These are phyloP conservation scores for Ettlia oleoabundans DNA, from an alignment of 139 green algal genomes.

Conservation along the genomic window DNA sequence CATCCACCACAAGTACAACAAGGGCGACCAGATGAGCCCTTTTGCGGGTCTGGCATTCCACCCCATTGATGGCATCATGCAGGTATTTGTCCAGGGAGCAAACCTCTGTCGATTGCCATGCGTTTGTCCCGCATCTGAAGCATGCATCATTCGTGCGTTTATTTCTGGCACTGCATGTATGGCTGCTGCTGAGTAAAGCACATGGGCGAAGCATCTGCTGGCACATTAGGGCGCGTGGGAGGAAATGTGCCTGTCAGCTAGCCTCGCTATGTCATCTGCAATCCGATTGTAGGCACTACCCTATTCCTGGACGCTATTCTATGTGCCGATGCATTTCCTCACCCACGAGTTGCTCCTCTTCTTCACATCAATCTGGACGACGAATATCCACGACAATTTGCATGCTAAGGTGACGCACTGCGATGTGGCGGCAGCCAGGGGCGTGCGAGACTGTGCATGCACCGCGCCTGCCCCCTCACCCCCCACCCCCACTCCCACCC, in stretches of 20 bases:
- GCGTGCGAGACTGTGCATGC: not conserved
- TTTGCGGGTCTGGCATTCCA: constrained; percentile 98
- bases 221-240: too few relatives aligned
- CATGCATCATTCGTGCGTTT: too few relatives aligned
- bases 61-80: constrained; percentile 83
- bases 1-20: constrained; percentile 99
- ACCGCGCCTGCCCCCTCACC: not conserved
- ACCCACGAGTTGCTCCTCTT: constrained; percentile 96
- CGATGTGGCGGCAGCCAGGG: too few relatives aligned
- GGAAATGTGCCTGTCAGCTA: too few relatives aligned
- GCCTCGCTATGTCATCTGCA: not conserved
- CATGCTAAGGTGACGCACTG: constrained; percentile 64
- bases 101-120: too few relatives aligned
- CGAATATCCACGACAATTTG: constrained; percentile 96
- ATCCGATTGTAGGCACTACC: constrained; percentile 78
- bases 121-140: too few relatives aligned
- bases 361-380: constrained; percentile 91
- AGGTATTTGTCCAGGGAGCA: too few relatives aligned
- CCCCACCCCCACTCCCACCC: not conserved
- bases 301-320: constrained; percentile 85
- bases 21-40: constrained; percentile 94
- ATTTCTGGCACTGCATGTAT: too few relatives aligned
- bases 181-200: too few relatives aligned
- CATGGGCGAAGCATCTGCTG: too few relatives aligned
- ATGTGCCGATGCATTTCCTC: constrained; percentile 91